Evolutionary conservation across 805 yeast species (phyloP).

Genomic region (Cyberlindnera samutprakarnensis): DNA sequence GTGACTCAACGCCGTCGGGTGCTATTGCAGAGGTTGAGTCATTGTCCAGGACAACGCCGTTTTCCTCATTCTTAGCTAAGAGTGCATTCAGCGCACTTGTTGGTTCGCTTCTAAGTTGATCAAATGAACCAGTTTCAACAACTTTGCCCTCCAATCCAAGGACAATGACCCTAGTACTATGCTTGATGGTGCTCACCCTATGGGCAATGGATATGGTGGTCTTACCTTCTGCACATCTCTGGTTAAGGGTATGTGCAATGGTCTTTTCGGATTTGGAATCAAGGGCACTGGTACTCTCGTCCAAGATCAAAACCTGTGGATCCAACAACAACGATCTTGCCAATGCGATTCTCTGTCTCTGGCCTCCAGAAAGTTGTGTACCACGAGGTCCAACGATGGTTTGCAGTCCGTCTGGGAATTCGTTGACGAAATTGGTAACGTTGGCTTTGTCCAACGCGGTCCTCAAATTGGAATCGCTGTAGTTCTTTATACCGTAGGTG

Average conservation of each 20-base stretch:
- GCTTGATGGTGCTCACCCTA: slow-evolving; percentile 77
- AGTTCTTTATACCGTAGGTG: slow-evolving; percentile 55
- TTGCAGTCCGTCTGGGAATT: slow-evolving; percentile 75
- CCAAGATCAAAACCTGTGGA: slow-evolving; percentile 77
- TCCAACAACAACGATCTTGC: slow-evolving; percentile 78
- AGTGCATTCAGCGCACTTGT: slow-evolving; percentile 28
- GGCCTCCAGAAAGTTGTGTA: slow-evolving; percentile 90
- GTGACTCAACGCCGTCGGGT: neutral
- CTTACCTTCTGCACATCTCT: slow-evolving; percentile 45
- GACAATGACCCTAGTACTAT: slow-evolving; percentile 77
- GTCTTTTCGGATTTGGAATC: slow-evolving; percentile 85
- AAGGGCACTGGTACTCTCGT: slow-evolving; percentile 92
- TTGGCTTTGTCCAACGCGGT: slow-evolving; percentile 66
- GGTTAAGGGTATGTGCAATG: slow-evolving; percentile 63
- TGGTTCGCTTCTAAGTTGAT: slow-evolving; percentile 37
- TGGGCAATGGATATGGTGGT: slow-evolving; percentile 91
- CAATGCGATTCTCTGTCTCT: slow-evolving; percentile 85
- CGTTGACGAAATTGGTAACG: slow-evolving; percentile 57
- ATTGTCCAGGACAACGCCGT: neutral
- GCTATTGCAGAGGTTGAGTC: neutral
- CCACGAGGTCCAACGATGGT: slow-evolving; percentile 85
- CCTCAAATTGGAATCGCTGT: slow-evolving; percentile 50
- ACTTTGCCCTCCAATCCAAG: slow-evolving; percentile 67
- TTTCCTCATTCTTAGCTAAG: slow-evolving; percentile 24
- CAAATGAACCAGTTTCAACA: slow-evolving; percentile 62